Evolutionary conservation across 768 basidiomycete genomes (phyloP).

Genomic region (Auriscalpium vulgare): DNA sequence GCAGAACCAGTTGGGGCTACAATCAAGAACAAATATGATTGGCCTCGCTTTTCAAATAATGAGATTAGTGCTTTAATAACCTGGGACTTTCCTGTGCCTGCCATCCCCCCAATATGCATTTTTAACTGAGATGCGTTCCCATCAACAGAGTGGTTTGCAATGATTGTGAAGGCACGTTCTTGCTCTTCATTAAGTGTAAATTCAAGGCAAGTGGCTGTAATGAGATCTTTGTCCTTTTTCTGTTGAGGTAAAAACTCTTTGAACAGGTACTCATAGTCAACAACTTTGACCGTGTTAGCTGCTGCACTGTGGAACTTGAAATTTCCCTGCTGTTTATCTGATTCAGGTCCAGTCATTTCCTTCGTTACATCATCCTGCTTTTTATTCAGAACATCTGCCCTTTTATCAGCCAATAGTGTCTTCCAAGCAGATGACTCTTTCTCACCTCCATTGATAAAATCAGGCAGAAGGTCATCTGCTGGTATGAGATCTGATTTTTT

Average conservation of each 20-base stretch:
- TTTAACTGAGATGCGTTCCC: slow-evolving; percentile 2
- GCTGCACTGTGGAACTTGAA: too few relatives aligned
- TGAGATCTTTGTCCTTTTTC: neutral
- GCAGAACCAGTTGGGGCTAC: slow-evolving; percentile 16
- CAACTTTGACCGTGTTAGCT: neutral
- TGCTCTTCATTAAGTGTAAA: slow-evolving; percentile 14
- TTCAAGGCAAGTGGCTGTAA: neutral
- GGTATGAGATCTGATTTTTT: too few relatives aligned
- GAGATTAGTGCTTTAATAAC: slow-evolving; percentile 11
- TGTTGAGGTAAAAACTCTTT: neutral
- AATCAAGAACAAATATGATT: slow-evolving; percentile 5
- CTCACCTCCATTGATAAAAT: too few relatives aligned
- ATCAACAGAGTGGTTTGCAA: slow-evolving; percentile 10
- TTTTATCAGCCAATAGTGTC: too few relatives aligned
- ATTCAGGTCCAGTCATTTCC: too few relatives aligned
- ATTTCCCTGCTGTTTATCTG: too few relatives aligned
- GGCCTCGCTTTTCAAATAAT: slow-evolving; percentile 9
- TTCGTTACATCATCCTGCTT: too few relatives aligned
- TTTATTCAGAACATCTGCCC: too few relatives aligned
- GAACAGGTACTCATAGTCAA: neutral
- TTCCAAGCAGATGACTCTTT: too few relatives aligned
- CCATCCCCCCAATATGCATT: slow-evolving; percentile 20
- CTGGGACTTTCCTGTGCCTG: slow-evolving; percentile 18
- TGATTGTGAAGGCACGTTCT: slow-evolving; percentile 13
- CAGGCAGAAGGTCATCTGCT: too few relatives aligned